Conservation (phyloP, 1,139 yeast genomes). For the Protomyces inouyei region DNA sequence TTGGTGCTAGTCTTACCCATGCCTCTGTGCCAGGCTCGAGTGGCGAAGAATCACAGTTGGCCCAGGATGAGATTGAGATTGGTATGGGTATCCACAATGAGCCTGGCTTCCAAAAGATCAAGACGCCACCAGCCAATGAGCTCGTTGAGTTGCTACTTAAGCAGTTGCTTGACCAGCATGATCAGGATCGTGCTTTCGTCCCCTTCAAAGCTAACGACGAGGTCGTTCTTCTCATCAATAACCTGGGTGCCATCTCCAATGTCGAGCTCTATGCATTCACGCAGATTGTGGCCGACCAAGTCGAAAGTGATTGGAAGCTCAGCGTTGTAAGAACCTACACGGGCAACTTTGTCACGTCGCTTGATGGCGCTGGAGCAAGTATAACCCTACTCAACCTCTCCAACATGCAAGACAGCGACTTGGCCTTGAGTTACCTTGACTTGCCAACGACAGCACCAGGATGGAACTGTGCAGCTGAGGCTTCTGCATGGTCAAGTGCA, state of each 20-base stretch:
- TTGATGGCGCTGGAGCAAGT: conserved; percentile 52
- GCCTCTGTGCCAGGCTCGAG: conserved; percentile 79
- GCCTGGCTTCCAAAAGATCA: conserved; percentile 69
- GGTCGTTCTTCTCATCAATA: conserved; percentile 48
- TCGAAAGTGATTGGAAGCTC: conserved; percentile 42
- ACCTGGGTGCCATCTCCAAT: conserved; percentile 51
- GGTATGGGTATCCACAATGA: conserved; percentile 97
- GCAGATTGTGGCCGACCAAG: conserved; percentile 40
- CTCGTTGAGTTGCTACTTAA: conserved; percentile 40
- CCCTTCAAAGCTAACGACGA: conserved; percentile 41
- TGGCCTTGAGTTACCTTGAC: conserved; percentile 43
- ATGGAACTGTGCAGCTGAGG: conserved; percentile 38
- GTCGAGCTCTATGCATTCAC: conserved; percentile 45
- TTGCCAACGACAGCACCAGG: conserved; percentile 43
- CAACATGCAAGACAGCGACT: conserved; percentile 36
- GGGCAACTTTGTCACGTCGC: conserved; percentile 50
- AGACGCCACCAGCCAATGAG: conserved; percentile 60
- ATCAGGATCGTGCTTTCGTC: conserved; percentile 45
- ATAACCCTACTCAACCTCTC: conserved; percentile 48
- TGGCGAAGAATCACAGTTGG: conserved; percentile 46
- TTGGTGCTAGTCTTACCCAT: conserved; percentile 85
- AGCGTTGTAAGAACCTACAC: conserved; percentile 45
- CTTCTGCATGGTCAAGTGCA: not conserved
- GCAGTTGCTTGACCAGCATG: conserved; percentile 37
- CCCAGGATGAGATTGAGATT: conserved; percentile 66